Evolutionary conservation across 345 rosid species (phyloP), one percentile per base, ranked within the genome.

Genomic region (Populus ilicifolia): DNA sequence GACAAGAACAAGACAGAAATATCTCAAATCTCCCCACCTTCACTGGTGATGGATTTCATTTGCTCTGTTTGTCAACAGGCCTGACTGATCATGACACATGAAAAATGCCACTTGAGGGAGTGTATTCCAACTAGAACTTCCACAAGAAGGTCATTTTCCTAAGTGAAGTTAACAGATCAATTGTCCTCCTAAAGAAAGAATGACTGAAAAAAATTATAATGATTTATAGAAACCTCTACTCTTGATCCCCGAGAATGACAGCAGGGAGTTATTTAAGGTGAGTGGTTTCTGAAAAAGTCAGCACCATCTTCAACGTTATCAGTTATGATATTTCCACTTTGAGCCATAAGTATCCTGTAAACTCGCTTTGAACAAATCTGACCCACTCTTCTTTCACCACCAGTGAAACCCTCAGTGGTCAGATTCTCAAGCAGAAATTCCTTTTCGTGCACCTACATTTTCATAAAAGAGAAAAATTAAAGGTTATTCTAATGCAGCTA

Each of bases 231-330:
- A 6, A 36, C 52, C 35, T 25, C 73, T 5, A 14, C 23, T 13
- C 41, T 59, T 67, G 66, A 36, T 36, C 4, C 29, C 71, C n/a
- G 30, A 59, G 68, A 78, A n/a, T 68, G n/a, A 23, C 36, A 71
- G 43, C 7, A 16, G 2, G 18, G 21, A 72, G 74, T 65, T n/a
- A 30, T n/a, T 72, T 52, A 76, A 70, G 72, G 73, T 11, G 70
- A 46, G 33, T 78, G 59, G 69, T 46, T 67, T 70, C 76, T 62
- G 88, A 94, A 91, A 81, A 85, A 88, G 85, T 92, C 97, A 43
- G 99, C 98, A 82, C 99, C 99, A 18, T 88, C 87, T 75, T 93
- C 99, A 8, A 96, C 89, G 61, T 89, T 96, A 83, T 92, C 96
- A 21, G 98, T 91, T 87, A 83, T 92, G 67, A 92, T 87, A 78